phyloP scores from a whole-genome alignment of 352 stramenopile species.

The Phytophthora pluvialis region DNA sequence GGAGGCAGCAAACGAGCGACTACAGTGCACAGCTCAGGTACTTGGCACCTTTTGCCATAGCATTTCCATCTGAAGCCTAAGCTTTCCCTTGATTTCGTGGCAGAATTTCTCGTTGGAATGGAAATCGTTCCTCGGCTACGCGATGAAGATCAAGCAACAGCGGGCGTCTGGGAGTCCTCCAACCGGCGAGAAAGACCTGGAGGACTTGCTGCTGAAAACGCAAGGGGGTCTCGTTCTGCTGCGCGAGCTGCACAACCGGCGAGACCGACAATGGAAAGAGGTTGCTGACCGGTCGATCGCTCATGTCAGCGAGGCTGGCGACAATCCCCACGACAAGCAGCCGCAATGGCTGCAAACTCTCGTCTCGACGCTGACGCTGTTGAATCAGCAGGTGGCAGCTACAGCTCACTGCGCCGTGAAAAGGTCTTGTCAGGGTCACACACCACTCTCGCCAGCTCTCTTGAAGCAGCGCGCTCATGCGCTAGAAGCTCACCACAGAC shows the following conservation, averaged over 20 bases:
- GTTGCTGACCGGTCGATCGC: slow-evolving; percentile 32
- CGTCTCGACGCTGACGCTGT: slow-evolving; percentile 13
- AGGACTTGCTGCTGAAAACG: slow-evolving; percentile 57
- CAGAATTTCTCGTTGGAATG: slow-evolving; percentile 69
- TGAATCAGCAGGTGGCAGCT: slow-evolving; percentile 23
- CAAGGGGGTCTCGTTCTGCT: slow-evolving; percentile 63
- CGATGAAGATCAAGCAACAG: slow-evolving; percentile 52
- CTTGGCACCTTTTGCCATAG: neutral
- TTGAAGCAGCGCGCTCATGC: slow-evolving; percentile 28
- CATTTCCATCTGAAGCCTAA: neutral
- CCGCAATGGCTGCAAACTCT: slow-evolving; percentile 24
- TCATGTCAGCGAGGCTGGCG: slow-evolving; percentile 3
- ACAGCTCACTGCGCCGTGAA: slow-evolving; percentile 22
- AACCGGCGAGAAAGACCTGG: slow-evolving; percentile 33
- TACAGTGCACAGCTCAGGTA: slow-evolving; percentile 52
- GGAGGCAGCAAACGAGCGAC: slow-evolving; percentile 37
- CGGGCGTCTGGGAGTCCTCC: neutral
- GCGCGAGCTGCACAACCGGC: slow-evolving; percentile 41
- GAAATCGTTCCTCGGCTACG: slow-evolving; percentile 61
- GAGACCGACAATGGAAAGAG: slow-evolving; percentile 47
- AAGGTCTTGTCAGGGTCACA: slow-evolving; percentile 9
- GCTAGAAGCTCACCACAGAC: slow-evolving; percentile 34
- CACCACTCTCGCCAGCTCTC: slow-evolving; percentile 9
- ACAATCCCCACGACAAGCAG: neutral
- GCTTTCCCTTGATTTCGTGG: neutral